Conservation (phyloP, 768 basidiomycete genomes). For the Collybiopsis luxurians region DNA sequence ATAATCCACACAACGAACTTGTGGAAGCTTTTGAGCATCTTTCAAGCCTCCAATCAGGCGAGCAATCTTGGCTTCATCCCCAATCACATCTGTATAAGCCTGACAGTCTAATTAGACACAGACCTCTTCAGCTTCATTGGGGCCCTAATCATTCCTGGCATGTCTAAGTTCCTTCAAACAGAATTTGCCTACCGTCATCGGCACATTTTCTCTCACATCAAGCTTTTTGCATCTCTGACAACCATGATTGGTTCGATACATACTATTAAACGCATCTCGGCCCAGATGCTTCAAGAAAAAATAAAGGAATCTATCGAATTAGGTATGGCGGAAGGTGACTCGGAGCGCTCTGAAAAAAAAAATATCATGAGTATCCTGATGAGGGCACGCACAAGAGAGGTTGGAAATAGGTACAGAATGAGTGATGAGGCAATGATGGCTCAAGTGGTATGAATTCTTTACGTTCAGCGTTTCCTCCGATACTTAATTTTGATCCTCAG, state of each 20-base stretch:
- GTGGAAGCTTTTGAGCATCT: conserved; percentile 45
- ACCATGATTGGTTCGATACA: conserved; percentile 37
- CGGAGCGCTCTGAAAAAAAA: conserved; percentile 27
- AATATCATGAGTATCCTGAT: conserved; percentile 55
- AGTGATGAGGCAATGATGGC: conserved; percentile 48
- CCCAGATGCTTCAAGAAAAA: conserved; percentile 38
- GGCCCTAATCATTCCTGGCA: conserved; percentile 35
- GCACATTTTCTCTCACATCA: conserved; percentile 12
- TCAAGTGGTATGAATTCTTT: conserved; percentile 38
- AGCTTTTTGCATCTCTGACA: conserved; percentile 15
- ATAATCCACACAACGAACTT: conserved; percentile 44
- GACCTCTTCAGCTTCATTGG: conserved; percentile 35
- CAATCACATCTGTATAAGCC: not conserved
- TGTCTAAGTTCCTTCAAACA: conserved; percentile 25
- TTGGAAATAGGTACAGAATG: conserved; percentile 35
- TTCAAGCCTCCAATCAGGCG: conserved; percentile 36
- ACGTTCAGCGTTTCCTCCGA: not conserved
- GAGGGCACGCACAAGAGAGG: conserved; percentile 30
- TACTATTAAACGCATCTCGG: conserved; percentile 38
- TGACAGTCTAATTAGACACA: conserved; percentile 12
- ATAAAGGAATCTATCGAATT: conserved; percentile 30
- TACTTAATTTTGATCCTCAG: not conserved
- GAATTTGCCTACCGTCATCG: conserved; percentile 36
- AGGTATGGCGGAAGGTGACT: conserved; percentile 14
- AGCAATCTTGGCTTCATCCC: not conserved